Evolutionary conservation across 371 early-diverging fungal genomes (phyloP), one percentile per base, ranked within the genome.

Genomic region (Mortierella sp.): DNA sequence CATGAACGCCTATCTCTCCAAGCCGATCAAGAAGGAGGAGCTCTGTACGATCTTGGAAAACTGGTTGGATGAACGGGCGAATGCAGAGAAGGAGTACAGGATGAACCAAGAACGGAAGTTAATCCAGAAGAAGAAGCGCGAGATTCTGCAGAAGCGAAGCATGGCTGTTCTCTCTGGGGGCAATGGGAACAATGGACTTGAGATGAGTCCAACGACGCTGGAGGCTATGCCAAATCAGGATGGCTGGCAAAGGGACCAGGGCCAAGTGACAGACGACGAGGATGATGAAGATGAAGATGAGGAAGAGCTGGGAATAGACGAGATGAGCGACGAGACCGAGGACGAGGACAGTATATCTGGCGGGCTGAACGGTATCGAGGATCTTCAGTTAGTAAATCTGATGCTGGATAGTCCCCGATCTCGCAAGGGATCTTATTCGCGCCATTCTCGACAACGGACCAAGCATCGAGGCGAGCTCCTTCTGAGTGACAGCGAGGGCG

Each of bases 1-100:
- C 0, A 82, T 82, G 83, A 78, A 78, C 48, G 81, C 78, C 15
- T 82, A 79, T 21, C 67, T 82, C 0, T 70, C 78, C 47, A 82
- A 82, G 31, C 81, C 80, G 2, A 67, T 81, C 47, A 67, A 73
- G 46, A 68, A 73, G 41, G 75, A 75, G 34, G 76, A 75, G 42
- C 53, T 81, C 6, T 67, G 65, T 4, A 50, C 54, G 24, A 57
- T 72, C 23, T 54, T 81, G 11, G 75, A 71, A 12, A 34, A 47
- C n/a, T 79, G 76, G 76, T 27, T 76, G 53, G 76, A 76, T 32
- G 59, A 64, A 11, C 69, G 76, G 6, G 46, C 65, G 17, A 31
- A 28, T 11, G 32, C 47, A 15, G 70, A 57, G 28, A 24, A 21
- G 11, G 70, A 64, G 30, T 47, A 42, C n/a, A 63, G 64, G 61